Evolutionary conservation across 2,329 filamentous ascomycete species (phyloP).

Genomic region (Aspergillus quadricinctus): DNA sequence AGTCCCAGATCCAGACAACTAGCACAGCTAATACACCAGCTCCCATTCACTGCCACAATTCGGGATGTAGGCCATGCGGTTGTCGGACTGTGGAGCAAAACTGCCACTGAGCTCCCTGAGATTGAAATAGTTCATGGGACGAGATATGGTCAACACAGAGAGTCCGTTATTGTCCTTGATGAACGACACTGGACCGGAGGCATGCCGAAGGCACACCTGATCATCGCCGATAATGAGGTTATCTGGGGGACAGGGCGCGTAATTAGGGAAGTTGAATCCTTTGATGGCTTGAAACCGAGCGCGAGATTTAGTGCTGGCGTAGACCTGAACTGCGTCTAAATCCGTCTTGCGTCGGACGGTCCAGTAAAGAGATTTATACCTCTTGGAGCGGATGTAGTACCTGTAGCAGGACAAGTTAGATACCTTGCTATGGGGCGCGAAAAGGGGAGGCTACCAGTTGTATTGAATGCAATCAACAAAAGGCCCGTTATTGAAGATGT

Average conservation of each 20-base stretch:
- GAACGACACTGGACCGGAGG: background rate
- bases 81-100: background rate
- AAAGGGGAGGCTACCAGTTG: background rate
- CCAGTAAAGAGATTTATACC: background rate
- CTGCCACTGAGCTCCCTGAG: background rate
- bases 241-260: background rate
- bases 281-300: background rate
- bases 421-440: background rate
- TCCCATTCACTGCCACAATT: background rate
- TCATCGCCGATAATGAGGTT: background rate
- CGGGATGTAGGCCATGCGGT: background rate
- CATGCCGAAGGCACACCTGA: background rate
- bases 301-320: background rate
- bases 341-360: background rate
- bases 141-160: background rate
- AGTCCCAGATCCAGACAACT: background rate
- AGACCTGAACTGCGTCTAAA: background rate
- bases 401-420: background rate
- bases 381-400: background rate
- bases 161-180: background rate
- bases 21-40: background rate
- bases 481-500: background rate
- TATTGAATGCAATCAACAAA: background rate
- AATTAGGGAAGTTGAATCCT: background rate
- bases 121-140: background rate